Evolutionary conservation across 805 yeast genomes (phyloP).

Genomic region (Ogataea pignaliae): DNA sequence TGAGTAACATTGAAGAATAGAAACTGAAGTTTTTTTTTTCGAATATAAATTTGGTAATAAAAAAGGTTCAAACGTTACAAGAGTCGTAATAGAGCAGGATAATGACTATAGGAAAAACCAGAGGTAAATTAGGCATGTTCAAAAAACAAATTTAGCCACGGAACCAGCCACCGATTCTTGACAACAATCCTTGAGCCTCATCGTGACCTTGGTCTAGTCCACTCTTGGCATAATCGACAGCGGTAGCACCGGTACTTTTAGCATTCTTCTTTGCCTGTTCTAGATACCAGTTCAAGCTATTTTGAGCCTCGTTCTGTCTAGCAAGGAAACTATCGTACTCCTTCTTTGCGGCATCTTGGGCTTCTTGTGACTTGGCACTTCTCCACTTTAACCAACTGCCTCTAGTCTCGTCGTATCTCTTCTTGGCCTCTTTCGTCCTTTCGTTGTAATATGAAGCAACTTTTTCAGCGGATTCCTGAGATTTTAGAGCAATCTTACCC

Average conservation of each 20-base stretch:
- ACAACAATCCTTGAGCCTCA: slow-evolving; percentile 19
- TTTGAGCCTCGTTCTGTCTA: slow-evolving; percentile 21
- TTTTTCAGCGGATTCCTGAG: slow-evolving; percentile 20
- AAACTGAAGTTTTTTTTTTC: too few species aligned
- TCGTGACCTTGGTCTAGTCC: slow-evolving; percentile 17
- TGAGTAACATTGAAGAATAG: too few species aligned
- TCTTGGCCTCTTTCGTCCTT: slow-evolving; percentile 21
- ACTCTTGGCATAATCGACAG: slow-evolving; percentile 13
- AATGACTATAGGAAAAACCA: too few species aligned
- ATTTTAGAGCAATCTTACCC: slow-evolving; percentile 17
- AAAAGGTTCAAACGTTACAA: neutral
- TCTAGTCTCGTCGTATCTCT: slow-evolving; percentile 24
- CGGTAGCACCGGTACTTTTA: slow-evolving; percentile 3
- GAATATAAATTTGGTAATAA: too few species aligned
- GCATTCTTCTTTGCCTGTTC: slow-evolving; percentile 10
- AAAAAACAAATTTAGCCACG: slow-evolving; percentile 10
- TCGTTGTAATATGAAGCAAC: slow-evolving; percentile 21
- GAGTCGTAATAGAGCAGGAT: too few species aligned
- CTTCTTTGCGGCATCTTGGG: slow-evolving; percentile 23
- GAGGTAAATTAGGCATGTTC: too few species aligned
- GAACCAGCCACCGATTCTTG: slow-evolving; percentile 17
- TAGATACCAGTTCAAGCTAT: slow-evolving; percentile 12
- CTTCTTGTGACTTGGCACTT: slow-evolving; percentile 24
- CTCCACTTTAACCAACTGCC: slow-evolving; percentile 28
- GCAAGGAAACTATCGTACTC: slow-evolving; percentile 18